Evolutionary conservation across 495 filamentous ascomycete species (phyloP).

Genomic region (Chaetomidium leptoderma): DNA sequence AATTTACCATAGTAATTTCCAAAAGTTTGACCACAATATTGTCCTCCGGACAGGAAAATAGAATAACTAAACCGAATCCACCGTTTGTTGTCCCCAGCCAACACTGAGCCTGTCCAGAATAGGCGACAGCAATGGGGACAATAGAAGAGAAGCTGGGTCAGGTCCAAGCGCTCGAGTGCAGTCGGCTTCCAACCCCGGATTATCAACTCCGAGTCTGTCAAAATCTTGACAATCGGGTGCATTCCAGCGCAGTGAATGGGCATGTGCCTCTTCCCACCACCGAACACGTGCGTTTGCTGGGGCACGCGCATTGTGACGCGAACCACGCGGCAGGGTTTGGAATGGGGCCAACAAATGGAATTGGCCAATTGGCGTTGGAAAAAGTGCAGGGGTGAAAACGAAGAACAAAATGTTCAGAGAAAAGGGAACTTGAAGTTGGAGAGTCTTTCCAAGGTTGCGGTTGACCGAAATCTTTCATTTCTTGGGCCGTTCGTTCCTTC

Average conservation of each 20-base stretch:
- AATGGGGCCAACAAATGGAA: not conserved
- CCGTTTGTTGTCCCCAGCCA: not conserved
- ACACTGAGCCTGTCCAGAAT: not conserved
- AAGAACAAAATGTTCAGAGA: not conserved
- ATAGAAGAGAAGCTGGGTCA: not conserved
- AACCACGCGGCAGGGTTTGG: not conserved
- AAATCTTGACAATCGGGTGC: not conserved
- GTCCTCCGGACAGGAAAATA: too few relatives aligned
- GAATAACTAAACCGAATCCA: too few relatives aligned
- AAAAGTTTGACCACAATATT: too few relatives aligned
- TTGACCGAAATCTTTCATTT: too few relatives aligned
- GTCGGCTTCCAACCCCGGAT: not conserved
- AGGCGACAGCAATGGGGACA: not conserved
- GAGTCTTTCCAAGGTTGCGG: too few relatives aligned
- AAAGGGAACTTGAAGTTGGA: too few relatives aligned
- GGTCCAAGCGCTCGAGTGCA: not conserved
- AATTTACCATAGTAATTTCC: too few relatives aligned
- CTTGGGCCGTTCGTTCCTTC: too few relatives aligned
- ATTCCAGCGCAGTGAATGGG: not conserved
- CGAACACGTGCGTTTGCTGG: not conserved
- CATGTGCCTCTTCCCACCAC: too few relatives aligned
- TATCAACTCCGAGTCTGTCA: too few relatives aligned
- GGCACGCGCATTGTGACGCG: conserved; percentile 2
- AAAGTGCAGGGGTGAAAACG: not conserved
- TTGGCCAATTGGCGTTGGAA: not conserved